Evolutionary conservation across 495 filamentous ascomycete species (phyloP), one percentile per base, ranked within the genome.

Genomic region (Penicillium bialowiezense): DNA sequence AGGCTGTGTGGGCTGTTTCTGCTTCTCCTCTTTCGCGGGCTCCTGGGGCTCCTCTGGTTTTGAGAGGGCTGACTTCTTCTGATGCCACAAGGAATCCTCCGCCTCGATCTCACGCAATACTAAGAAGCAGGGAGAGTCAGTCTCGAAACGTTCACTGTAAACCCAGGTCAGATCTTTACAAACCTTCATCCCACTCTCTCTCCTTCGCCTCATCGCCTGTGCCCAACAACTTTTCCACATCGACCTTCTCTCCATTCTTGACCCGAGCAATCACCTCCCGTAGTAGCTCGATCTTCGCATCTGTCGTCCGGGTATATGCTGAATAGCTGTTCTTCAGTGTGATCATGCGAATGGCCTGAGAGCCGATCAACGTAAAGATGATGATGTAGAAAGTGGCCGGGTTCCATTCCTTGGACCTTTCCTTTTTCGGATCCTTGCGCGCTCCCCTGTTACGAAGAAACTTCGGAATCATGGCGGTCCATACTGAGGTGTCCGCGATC

Each of bases 331-430:
- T 88, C 64, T 82, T 86, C 52, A 97, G 62, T 6, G 82, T 74
- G 48, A 99, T 86, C 79, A 92, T 85, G 51, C 96, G 86, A 55
- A 99, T 96, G 10, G 91, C 85, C 68, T 97, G 92, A 49, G 89
- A 95, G 2, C 93, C 95, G 54, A 97, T 91, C 51, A 96, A 77
- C 33, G 96, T 75, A 58, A 89, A 91, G 44, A 97, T 91, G 60
- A 89, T 71, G 57, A 99, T 93, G 72, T 86, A 97, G 59, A 90
- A 91, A 1, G 89, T 97, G 12, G 89, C 89, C 1, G 93, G 95
- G 56, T 97, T 97, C 90, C 89, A 95, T 55, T 83, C 82, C 54
- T 85, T 90, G 13, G 77, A 74, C 44, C 78, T 73, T 50, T 80
- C 49, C 7, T 47, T 81, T 13, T 77, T 69, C 2, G 62, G 61